phyloP scores from a whole-genome alignment of 1,284 basidiomycete genomes.

The Puccinia novopanici region DNA sequence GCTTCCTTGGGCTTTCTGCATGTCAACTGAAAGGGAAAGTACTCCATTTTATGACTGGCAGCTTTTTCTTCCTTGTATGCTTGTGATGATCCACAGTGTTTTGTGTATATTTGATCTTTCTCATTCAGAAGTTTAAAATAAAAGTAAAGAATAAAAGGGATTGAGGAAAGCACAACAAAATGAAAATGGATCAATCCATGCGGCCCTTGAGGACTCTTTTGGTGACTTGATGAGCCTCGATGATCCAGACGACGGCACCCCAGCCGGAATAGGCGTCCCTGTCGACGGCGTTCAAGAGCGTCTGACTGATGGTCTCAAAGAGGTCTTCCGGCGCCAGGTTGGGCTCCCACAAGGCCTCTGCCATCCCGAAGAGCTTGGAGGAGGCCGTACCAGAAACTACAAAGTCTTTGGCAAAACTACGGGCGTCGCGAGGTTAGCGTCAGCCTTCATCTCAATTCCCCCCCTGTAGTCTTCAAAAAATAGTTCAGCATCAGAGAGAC shows the following conservation, averaged over 20 bases:
- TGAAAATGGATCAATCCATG: slow-evolving; percentile 30
- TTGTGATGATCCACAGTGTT: too few relatives aligned
- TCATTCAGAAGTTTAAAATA: not conserved
- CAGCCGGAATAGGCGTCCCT: slow-evolving; percentile 95
- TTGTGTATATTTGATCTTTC: too few relatives aligned
- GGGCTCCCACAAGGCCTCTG: slow-evolving; percentile 97
- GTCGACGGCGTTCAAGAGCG: slow-evolving; percentile 90
- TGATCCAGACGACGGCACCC: slow-evolving; percentile 91
- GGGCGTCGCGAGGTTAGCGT: not conserved
- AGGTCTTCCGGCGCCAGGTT: slow-evolving; percentile 93
- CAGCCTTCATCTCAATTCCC: too few relatives aligned
- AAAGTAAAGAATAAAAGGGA: not conserved
- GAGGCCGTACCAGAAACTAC: slow-evolving; percentile 93
- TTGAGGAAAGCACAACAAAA: not conserved
- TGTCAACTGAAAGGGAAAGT: too few relatives aligned
- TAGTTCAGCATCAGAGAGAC: slow-evolving; percentile 59
- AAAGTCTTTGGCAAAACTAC: slow-evolving; percentile 68
- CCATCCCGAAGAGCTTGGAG: slow-evolving; percentile 92
- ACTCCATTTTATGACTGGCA: too few relatives aligned
- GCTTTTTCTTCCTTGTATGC: too few relatives aligned
- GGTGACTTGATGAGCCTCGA: slow-evolving; percentile 67
- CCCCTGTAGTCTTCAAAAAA: not conserved
- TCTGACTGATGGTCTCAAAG: slow-evolving; percentile 98
- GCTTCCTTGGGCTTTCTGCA: too few relatives aligned
- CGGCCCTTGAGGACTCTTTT: slow-evolving; percentile 39